A percentile compares a stretch with the other conserved stretches of the same genome.
These are phyloP conservation scores for Garcia nutans DNA, from an alignment of 345 rosid species.

Conservation along the genomic window DNA sequence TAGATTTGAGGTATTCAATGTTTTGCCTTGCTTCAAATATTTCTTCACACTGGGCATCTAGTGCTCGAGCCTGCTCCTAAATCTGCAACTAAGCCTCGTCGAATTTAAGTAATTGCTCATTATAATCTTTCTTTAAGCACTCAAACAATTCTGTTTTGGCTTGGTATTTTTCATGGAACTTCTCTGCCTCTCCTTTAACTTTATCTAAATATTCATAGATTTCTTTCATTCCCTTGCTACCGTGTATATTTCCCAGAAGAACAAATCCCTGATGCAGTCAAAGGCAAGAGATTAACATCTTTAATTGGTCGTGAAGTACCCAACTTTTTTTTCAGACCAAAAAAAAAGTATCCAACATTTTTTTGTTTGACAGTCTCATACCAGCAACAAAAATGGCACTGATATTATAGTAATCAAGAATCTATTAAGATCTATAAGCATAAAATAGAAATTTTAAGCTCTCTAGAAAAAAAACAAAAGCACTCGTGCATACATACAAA, in stretches of 20 bases:
- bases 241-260: background rate
- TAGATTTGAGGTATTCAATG: background rate
- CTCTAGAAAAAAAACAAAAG: too few species aligned
- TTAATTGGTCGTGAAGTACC: background rate
- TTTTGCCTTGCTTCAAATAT: conserved; percentile 7
- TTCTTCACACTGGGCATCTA: conserved; percentile 13
- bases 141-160: conserved; percentile 5
- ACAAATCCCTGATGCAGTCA: background rate
- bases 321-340: background rate
- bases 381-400: background rate
- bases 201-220: conserved; percentile 2
- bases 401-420: too few species aligned
- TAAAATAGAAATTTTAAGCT: too few species aligned
- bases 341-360: background rate
- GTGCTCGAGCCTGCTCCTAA: conserved; percentile 1
- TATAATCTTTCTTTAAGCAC: conserved; percentile 3
- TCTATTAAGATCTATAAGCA: too few species aligned
- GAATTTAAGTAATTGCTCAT: conserved; percentile 1
- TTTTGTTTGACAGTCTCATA: background rate
- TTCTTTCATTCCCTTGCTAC: conserved; percentile 8
- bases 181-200: conserved; percentile 8
- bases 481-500: too few species aligned
- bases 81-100: conserved; percentile 8
- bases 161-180: conserved; percentile 5
- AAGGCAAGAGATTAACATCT: background rate